These are phyloP conservation scores for Adansonia digitata DNA, from an alignment of 345 rosid genomes.

Conservation along the genomic window DNA sequence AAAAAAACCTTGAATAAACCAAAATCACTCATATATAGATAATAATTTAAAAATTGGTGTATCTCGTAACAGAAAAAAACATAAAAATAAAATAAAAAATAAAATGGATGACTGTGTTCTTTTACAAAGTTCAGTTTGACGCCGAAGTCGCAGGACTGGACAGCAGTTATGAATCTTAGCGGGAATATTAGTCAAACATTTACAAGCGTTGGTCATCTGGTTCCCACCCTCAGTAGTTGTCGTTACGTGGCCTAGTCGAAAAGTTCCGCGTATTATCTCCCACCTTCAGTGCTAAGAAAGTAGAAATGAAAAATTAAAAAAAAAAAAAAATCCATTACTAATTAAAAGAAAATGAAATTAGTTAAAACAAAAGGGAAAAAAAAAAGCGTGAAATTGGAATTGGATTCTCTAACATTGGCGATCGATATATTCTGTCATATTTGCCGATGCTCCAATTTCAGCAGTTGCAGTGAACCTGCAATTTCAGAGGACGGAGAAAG, in stretches of 20 bases:
- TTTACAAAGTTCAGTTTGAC: no score
- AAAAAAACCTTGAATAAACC: no score
- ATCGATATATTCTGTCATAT: neutral
- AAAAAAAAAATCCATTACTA: neutral
- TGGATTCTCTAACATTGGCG: slow-evolving; percentile 30
- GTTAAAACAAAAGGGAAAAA: neutral
- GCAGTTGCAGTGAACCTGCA: no score
- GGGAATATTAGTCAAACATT: neutral
- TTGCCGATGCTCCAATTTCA: neutral
- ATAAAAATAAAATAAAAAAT: no score
- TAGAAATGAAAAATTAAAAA: neutral
- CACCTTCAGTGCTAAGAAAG: neutral
- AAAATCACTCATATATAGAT: no score
- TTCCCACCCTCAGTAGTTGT: neutral
- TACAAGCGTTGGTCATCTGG: neutral
- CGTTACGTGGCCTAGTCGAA: neutral
- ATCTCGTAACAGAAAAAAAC: no score
- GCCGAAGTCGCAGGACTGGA: no score
- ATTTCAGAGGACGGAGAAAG: no score
- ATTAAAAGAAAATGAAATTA: neutral
- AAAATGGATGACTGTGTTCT: no score
- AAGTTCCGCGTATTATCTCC: neutral
- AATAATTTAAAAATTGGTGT: no score
- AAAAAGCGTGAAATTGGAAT: slow-evolving; percentile 31
- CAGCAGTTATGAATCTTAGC: slow-evolving; percentile 15